Conservation (phyloP, 163 green algal species). For the Trebouxia gelatinosa region DNA sequence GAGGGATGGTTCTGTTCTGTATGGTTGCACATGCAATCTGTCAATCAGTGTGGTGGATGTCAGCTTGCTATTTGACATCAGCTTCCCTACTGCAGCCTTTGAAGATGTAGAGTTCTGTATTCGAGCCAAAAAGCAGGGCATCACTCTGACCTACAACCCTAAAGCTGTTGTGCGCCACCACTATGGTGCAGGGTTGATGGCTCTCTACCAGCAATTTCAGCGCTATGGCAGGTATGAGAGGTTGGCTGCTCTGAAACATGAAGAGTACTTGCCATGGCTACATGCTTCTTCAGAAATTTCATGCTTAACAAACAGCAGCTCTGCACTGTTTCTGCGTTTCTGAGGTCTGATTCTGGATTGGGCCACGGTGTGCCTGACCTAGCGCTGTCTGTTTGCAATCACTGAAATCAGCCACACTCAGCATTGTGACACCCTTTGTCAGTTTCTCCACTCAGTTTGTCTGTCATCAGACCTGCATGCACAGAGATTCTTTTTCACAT, state of each 20-base stretch:
- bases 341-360: too few species aligned
- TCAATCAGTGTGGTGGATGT: constrained; percentile 18
- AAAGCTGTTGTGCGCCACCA: constrained; percentile 31
- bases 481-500: too few species aligned
- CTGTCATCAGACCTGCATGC: too few species aligned
- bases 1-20: constrained; percentile 33
- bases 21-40: constrained; percentile 42
- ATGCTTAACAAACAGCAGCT: background rate
- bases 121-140: constrained; percentile 23
- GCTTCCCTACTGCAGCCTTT: constrained; percentile 34
- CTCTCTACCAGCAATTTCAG: constrained; percentile 31
- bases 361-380: too few species aligned
- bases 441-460: too few species aligned
- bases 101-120: constrained; percentile 41
- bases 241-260: constrained; percentile 7
- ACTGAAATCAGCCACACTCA: too few species aligned
- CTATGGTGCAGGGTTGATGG: constrained; percentile 6
- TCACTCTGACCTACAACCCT: background rate
- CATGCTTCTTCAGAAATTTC: constrained; percentile 21
- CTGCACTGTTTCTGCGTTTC: background rate
- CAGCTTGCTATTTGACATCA: constrained; percentile 24
- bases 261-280: constrained; percentile 21
- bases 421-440: too few species aligned
- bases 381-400: too few species aligned
- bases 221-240: constrained; percentile 29